Conservation (phyloP, 192 early-diverging fungal species). For the Coemansia sp. region DNA sequence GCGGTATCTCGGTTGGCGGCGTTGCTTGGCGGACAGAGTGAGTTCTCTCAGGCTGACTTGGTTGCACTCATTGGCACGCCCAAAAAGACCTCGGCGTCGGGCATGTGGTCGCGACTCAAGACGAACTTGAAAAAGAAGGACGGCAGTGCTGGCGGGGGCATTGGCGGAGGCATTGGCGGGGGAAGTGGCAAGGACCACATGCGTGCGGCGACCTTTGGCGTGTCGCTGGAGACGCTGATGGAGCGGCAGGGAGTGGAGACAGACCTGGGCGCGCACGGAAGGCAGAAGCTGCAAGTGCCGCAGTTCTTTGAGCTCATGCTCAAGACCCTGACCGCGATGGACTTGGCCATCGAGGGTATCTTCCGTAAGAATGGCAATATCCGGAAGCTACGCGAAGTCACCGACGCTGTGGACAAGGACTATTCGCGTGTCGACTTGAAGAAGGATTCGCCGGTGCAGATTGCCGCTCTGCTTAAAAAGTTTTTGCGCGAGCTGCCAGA, state of each 20-base stretch:
- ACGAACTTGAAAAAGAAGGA: conserved; percentile 64
- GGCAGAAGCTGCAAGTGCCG: conserved; percentile 75
- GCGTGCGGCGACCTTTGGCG: conserved; percentile 88
- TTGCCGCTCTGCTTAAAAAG: conserved; percentile 95
- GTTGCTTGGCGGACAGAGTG: conserved; percentile 64
- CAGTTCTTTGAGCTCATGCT: conserved; percentile 85
- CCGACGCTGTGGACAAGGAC: conserved; percentile 86
- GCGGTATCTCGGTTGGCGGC: conserved; percentile 79
- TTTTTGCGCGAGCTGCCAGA: conserved; percentile 96
- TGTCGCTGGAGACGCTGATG: conserved; percentile 81
- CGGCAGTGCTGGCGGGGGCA: conserved; percentile 26
- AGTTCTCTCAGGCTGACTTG: conserved; percentile 75
- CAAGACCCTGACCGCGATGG: conserved; percentile 69
- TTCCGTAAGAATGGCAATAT: conserved; percentile 99
- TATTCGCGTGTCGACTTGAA: conserved; percentile 70
- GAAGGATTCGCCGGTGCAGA: conserved; percentile 83
- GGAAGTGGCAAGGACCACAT: conserved; percentile 47
- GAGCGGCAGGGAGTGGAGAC: conserved; percentile 86
- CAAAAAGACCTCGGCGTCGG: conserved; percentile 63
- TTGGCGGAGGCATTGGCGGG: conserved; percentile 9
- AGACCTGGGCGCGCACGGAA: conserved; percentile 66
- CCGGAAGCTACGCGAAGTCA: conserved; percentile 81
- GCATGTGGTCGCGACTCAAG: conserved; percentile 78
- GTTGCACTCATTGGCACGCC: conserved; percentile 75
- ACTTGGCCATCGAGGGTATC: conserved; percentile 89